Base-by-base conservation (phyloP, 2,329 filamentous ascomycete genomes). In the Fusarium torreyae region DNA sequence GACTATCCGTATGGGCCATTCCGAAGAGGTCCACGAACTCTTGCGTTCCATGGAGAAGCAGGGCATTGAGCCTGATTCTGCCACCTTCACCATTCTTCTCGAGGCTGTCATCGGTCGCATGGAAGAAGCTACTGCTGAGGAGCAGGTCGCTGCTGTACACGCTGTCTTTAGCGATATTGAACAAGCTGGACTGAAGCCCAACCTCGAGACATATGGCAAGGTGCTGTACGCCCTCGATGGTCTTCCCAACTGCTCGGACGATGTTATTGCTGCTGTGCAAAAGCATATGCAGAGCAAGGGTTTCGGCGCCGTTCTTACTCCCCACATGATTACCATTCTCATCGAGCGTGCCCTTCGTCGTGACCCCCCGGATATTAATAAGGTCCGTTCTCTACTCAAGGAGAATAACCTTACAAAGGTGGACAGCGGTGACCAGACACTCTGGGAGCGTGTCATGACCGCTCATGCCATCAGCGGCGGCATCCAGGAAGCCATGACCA, bases 291-390 rank as follows among this genome's bases (percentile, higher is more conserved):
- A 81, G 51, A 70, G 74, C 7, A 80, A 83, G 24, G 85, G 85
- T 20, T 74, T 91, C 43, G 76, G 84, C 48, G 84, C 88, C 5
- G 87, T 86, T 7, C 79, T 88, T 3, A 87, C 87, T 6, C 79
- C 88, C 2, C 86, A 93, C 71, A 92, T 94, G 74, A 92, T 92
- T 81, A 94, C 92, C 24, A 92, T 91, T 73, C 85, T 96, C 20
- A 82, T 92, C 45, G 87, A 90, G 45, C 84, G 91, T 75, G 91
- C 90, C 75, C 91, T 94, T 75, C 74, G 82, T 10, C 84, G 83
- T 51, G 65, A 80, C 2, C 87, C 88, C 3, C 88, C 90, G 0
- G 84, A 92, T 69, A 80, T 92, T 31, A 77, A 80, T 3, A 86
- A 87, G 15, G 85, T 93, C n/a, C 85, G 88, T 38, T 76, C 77